Conservation (phyloP, 345 rosid species). For the Excoecaria agallocha region DNA sequence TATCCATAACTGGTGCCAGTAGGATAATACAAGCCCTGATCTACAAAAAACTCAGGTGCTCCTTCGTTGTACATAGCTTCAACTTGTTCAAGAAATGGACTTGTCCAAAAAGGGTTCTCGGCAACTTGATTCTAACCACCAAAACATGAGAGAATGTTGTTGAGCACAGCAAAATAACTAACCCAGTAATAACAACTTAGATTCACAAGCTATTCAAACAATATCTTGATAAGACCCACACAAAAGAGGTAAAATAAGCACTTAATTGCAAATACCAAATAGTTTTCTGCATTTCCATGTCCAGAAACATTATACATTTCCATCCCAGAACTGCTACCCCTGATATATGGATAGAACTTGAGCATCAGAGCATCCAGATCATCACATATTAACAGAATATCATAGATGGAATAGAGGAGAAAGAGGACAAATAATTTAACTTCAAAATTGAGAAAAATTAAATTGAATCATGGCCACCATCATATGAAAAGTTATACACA, state of each 20-base stretch:
- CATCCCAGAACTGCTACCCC: slow-evolving; percentile 43
- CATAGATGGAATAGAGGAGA: neutral
- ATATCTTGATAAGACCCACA: neutral
- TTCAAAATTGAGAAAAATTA: neutral
- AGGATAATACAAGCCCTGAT: slow-evolving; percentile 79
- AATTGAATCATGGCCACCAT: neutral
- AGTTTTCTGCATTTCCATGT: slow-evolving; percentile 33
- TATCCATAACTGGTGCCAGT: slow-evolving; percentile 70
- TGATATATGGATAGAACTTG: neutral
- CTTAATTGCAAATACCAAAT: slow-evolving; percentile 28
- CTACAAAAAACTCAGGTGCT: slow-evolving; percentile 62
- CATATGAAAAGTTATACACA: neutral
- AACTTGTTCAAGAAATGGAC: slow-evolving; percentile 42
- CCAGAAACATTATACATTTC: slow-evolving; percentile 38
- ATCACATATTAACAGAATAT: neutral
- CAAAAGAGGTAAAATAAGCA: neutral
- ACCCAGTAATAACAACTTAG: neutral
- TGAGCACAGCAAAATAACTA: slow-evolving; percentile 2
- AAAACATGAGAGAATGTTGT: neutral
- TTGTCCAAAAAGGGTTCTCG: slow-evolving; percentile 40
- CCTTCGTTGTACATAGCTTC: slow-evolving; percentile 80
- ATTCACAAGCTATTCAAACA: neutral
- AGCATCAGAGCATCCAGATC: neutral
- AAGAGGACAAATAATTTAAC: neutral
- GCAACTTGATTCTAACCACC: slow-evolving; percentile 42